phyloP scores from a whole-genome alignment of 2,329 filamentous ascomycete genomes.

The Trichocomaceae sp. region DNA sequence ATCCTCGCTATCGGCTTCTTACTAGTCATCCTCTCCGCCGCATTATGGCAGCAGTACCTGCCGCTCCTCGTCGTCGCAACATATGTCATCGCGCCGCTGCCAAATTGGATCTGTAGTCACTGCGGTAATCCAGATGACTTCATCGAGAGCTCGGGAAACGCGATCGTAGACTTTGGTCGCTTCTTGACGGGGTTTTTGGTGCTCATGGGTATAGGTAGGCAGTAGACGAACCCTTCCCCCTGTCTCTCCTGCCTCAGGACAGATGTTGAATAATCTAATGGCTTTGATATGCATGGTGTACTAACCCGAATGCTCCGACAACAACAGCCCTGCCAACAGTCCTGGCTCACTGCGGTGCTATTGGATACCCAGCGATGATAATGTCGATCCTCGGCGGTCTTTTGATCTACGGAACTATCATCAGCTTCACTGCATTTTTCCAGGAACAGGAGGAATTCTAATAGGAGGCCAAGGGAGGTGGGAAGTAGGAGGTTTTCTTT shows the following conservation, averaged over 20 bases:
- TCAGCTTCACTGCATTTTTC: conserved; percentile 98
- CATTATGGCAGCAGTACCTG: conserved; percentile 90
- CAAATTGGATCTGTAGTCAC: conserved; percentile 91
- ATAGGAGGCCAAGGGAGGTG: conserved; percentile 8
- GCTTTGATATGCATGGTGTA: not conserved
- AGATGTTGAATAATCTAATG: not conserved
- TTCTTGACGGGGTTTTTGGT: conserved; percentile 95
- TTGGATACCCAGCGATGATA: conserved; percentile 75
- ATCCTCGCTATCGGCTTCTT: conserved; percentile 97
- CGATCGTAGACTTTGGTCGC: conserved; percentile 83
- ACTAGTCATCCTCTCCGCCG: conserved; percentile 95
- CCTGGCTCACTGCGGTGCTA: conserved; percentile 79
- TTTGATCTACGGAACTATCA: conserved; percentile 95
- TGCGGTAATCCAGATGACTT: conserved; percentile 94
- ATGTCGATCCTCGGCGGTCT: conserved; percentile 93
- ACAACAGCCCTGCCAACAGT: conserved; percentile 72
- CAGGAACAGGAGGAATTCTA: conserved; percentile 94
- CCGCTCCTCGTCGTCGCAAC: conserved; percentile 92
- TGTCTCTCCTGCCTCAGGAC: not conserved
- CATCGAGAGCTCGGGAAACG: conserved; percentile 74
- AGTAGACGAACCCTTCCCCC: not conserved
- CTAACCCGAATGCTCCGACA: conserved; percentile 8
- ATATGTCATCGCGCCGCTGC: conserved; percentile 86
- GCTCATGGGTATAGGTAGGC: conserved; percentile 92
- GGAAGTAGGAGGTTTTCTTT: not conserved